phyloP scores from a whole-genome alignment of 176 grass and related monocot species.

The Cenchrus fungigraminus region DNA sequence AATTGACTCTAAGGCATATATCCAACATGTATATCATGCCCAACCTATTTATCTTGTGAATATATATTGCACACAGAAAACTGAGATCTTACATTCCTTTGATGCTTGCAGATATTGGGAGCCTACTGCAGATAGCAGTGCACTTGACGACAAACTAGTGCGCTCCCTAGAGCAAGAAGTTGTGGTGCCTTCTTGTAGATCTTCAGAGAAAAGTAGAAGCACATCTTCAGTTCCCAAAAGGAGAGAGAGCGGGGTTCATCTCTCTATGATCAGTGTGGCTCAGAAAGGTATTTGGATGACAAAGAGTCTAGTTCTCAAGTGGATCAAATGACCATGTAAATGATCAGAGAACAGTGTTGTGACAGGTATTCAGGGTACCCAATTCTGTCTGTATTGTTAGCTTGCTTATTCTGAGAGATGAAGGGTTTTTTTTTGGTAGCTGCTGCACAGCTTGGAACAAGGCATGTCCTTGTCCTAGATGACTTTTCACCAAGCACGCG shows the following conservation, averaged over 20 bases:
- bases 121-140: slow-evolving; percentile 60
- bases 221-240: slow-evolving; percentile 60
- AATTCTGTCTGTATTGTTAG: no score
- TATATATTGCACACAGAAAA: background rate
- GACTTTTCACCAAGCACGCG: no score
- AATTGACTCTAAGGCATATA: no score
- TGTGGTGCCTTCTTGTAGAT: slow-evolving; percentile 35
- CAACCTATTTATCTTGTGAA: background rate
- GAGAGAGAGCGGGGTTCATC: slow-evolving; percentile 79
- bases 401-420: no score
- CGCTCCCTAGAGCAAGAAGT: slow-evolving; percentile 37
- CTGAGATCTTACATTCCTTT: slow-evolving; percentile 27
- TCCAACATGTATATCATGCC: background rate
- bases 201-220: background rate
- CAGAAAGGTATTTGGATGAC: slow-evolving; percentile 44
- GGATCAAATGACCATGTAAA: no score
- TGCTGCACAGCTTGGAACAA: no score
- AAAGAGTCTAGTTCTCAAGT: slow-evolving; percentile 10
- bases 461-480: no score
- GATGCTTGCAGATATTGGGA: slow-evolving; percentile 76
- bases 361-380: no score
- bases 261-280: slow-evolving; percentile 65
- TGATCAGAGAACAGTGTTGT: no score
- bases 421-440: no score
- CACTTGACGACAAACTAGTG: slow-evolving; percentile 33